Base-by-base conservation (phyloP, 2,329 filamentous ascomycete species). In the Cordyceps militaris region DNA sequence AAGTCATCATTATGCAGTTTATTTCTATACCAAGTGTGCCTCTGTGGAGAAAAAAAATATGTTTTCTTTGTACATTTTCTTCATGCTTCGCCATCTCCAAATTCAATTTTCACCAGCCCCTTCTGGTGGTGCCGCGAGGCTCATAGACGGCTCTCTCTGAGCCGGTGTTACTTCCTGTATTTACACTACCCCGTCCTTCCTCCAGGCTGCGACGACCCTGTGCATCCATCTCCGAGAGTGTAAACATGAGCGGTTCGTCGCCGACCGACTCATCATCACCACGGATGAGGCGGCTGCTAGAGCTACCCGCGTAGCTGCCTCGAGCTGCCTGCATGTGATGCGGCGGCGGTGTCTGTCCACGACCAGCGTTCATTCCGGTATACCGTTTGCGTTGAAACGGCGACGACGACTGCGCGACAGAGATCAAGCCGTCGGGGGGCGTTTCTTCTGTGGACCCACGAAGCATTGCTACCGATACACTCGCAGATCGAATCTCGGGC, bases 221-320 rank as follows among this genome's bases (percentile, higher is more conserved):
- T 19, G 80, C 75, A 63, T 84, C 84, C 66, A 89, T 81, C 69
- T 90, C 87, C 36, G 84, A 88, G 77, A 90, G 83, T 61, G 87
- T 84, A 69, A 90, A 90, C 10, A 90, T 76, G 10, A 90, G 70
- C 0, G 84, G 85, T 65, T 90, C 87, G 56, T 88, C 87, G 60
- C 87, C 84, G 24, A 76, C 71, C 6, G 81, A 80, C 53, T 77
- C 75, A 46, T 76, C 73, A 24, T 78, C 75, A n/a, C 68, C 73
- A 4, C 74, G 72, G 4, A 65, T 66, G 19, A 73, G 65, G n/a
- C 74, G 67, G 28, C 68, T 68, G 11, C 67, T 68, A 2, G 73
- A 74, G 24, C 75, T 74, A 23, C 75, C 75, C 1, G 68, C 69
- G 60, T 78, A 76, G 61, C 77, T 79, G 32, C 75, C 77, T 51